Percentiles rank a stretch among this genome's conserved stretches.
Conservation (phyloP, 2,329 filamentous ascomycete genomes). For the Aspergillus brasiliensis region DNA sequence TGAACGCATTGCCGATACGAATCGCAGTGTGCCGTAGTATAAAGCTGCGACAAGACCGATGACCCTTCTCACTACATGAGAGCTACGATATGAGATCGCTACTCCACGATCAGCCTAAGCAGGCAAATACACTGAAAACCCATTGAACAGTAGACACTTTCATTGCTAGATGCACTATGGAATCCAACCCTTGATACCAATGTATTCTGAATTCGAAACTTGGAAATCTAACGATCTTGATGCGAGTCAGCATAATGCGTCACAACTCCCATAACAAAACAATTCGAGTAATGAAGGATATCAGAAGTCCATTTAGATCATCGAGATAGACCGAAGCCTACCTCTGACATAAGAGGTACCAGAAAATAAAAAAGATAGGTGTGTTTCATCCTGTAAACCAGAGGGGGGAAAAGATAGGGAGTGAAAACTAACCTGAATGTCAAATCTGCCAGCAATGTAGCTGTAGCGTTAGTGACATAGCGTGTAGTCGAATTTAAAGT, state of each 20-base stretch:
- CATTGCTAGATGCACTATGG: neutral
- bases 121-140: neutral
- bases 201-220: too few relatives aligned
- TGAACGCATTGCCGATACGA: too few relatives aligned
- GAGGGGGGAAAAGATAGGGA: constrained; percentile 27
- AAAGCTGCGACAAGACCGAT: too few relatives aligned
- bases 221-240: constrained; percentile 8
- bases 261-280: constrained; percentile 8
- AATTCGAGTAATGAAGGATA: constrained; percentile 12
- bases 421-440: constrained; percentile 10
- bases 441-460: neutral
- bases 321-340: constrained; percentile 55
- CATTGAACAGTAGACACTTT: neutral
- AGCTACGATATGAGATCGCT: too few relatives aligned
- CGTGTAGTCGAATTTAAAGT: neutral
- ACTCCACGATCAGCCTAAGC: neutral
- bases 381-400: constrained; percentile 70
- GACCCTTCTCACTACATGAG: too few relatives aligned
- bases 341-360: constrained; percentile 97
- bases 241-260: constrained; percentile 16
- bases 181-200: neutral
- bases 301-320: constrained; percentile 92
- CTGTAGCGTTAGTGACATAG: neutral
- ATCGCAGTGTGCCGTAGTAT: too few relatives aligned
- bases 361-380: constrained; percentile 68